Evolutionary conservation across 345 rosid species (phyloP), one percentile per base, ranked within the genome.

Genomic region (Durio zibethinus): DNA sequence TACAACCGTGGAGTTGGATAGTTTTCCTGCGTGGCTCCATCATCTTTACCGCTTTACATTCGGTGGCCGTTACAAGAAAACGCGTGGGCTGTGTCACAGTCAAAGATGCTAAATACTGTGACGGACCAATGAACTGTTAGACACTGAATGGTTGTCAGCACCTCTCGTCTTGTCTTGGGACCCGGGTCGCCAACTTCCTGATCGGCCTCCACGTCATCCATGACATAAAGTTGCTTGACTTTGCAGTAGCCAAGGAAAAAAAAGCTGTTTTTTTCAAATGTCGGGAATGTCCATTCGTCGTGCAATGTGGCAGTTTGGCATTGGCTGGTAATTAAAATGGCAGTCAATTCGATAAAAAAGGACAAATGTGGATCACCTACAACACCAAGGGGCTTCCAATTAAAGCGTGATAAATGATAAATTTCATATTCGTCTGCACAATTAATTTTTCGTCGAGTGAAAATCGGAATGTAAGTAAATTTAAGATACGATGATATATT

Each of bases 21-120:
- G 66, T 43, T 76, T 76, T n/a, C 18, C 53, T 3, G 38, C 78
- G 82, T 82, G 79, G 75, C 38, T 35, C 35, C 35, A 74, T 59
- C 67, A n/a, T 0, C 5, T 47, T 52, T 2, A n/a, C n/a, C n/a
- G n/a, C n/a, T n/a, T n/a, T n/a, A n/a, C 78, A 77, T 82, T 82
- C 78, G 78, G 83, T 84, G 79, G 78, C 69, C 54, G 74, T 66
- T 63, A 3, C 12, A 1, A 9, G 4, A 23, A 45, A 33, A 50
- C 64, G n/a, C n/a, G n/a, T n/a, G 27, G 23, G 57, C 69, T 23
- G 56, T 35, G 25, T 40, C 23, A 63, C 43, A 0, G 50, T 64
- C 67, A 43, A 54, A 64, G 64, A 66, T 65, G 20, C 35, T 29
- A 12, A 35, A 35, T 23, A 2, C 0, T 16, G 5, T 16, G 29